Percentiles rank a stretch among this genome's conserved stretches.
Conservation (phyloP, 139 green algal species). For the Chlorella vulgaris region DNA sequence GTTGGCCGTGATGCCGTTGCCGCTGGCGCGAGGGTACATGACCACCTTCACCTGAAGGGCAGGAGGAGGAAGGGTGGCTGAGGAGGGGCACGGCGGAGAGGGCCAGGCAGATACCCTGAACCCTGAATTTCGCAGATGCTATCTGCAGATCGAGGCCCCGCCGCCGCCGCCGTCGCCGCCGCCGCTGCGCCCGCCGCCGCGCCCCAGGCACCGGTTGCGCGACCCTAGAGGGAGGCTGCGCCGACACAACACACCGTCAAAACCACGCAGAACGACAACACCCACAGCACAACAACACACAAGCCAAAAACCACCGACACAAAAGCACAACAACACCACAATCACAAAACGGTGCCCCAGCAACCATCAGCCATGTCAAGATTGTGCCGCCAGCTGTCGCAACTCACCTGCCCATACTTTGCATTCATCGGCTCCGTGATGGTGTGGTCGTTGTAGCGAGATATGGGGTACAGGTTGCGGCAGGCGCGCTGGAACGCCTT, state of each 20-base stretch:
- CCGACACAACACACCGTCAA: too few relatives aligned
- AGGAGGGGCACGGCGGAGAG: not conserved
- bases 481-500: conserved; percentile 43
- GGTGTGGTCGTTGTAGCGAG: conserved; percentile 47
- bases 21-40: conserved; percentile 43
- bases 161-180: too few relatives aligned
- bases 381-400: too few relatives aligned
- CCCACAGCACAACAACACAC: not conserved
- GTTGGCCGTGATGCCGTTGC: conserved; percentile 41
- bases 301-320: not conserved
- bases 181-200: too few relatives aligned
- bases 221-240: too few relatives aligned
- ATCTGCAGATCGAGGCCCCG: too few relatives aligned
- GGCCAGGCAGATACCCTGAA: not conserved
- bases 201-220: too few relatives aligned
- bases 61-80: not conserved
- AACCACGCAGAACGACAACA: too few relatives aligned
- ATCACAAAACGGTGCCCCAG: too few relatives aligned
- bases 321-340: too few relatives aligned
- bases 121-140: too few relatives aligned
- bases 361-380: too few relatives aligned
- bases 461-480: conserved; percentile 47
- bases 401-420: conserved; percentile 43
- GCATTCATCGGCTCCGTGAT: conserved; percentile 35
- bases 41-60: conserved; percentile 33